These are phyloP conservation scores for Candida manassasensis DNA, from an alignment of 805 yeast genomes.

Conservation along the genomic window DNA sequence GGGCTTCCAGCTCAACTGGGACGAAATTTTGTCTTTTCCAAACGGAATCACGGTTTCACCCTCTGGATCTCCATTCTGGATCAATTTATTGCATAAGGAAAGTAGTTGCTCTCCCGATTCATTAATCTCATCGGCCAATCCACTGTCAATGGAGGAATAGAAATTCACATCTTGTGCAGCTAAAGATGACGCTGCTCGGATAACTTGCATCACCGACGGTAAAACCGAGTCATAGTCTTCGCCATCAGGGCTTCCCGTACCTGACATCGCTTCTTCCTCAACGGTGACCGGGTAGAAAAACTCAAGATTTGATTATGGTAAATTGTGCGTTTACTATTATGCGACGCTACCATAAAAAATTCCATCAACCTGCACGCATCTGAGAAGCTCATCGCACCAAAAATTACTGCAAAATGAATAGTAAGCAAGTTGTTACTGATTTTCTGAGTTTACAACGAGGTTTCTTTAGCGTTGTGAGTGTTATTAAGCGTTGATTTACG, in stretches of 20 bases:
- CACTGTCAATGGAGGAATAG: constrained; percentile 55
- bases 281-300: too few species aligned
- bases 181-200: constrained; percentile 64
- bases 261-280: not conserved
- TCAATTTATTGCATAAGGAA: constrained; percentile 42
- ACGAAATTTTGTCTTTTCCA: constrained; percentile 41
- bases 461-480: too few species aligned
- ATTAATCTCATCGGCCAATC: constrained; percentile 36
- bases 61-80: constrained; percentile 15
- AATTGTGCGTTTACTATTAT: too few species aligned
- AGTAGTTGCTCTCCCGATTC: constrained; percentile 39
- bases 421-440: too few species aligned
- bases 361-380: too few species aligned
- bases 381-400: too few species aligned
- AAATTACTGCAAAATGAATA: too few species aligned
- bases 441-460: too few species aligned
- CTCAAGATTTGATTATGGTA: too few species aligned
- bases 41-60: constrained; percentile 20
- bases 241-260: constrained; percentile 10
- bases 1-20: constrained; percentile 52
- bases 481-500: constrained; percentile 8
- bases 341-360: too few species aligned
- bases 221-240: constrained; percentile 17
- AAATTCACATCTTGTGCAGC: constrained; percentile 81
- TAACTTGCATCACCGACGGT: constrained; percentile 49